phyloP scores from a whole-genome alignment of 2,329 filamentous ascomycete genomes.

The Stachybotrys chartarum region DNA sequence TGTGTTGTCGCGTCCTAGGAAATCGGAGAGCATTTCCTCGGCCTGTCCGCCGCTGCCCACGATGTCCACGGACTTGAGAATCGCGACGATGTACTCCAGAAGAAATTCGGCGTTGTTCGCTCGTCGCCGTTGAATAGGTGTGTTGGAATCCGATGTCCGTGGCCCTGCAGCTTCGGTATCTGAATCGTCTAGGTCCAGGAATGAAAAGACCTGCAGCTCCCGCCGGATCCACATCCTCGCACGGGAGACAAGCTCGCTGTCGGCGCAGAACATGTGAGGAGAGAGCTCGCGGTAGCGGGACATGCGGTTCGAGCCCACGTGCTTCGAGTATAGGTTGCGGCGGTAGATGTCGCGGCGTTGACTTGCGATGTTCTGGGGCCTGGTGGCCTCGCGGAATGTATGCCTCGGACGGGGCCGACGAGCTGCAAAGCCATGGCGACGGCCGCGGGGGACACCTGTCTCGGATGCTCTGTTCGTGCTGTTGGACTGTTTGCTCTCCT shows the following conservation, averaged over 20 bases:
- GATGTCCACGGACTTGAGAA: constrained; percentile 75
- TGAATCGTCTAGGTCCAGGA: constrained; percentile 41
- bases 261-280: constrained; percentile 55
- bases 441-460: neutral
- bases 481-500: constrained; percentile 18
- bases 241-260: constrained; percentile 63
- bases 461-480: constrained; percentile 9
- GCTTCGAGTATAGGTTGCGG: constrained; percentile 64
- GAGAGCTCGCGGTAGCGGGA: constrained; percentile 71
- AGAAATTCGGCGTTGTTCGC: constrained; percentile 74
- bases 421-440: constrained; percentile 1
- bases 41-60: constrained; percentile 73
- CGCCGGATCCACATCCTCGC: constrained; percentile 77
- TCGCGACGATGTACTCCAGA: constrained; percentile 77
- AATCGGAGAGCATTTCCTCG: constrained; percentile 71
- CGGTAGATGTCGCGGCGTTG: constrained; percentile 68
- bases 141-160: constrained; percentile 2
- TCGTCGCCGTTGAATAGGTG: constrained; percentile 19
- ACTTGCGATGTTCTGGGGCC: constrained; percentile 9
- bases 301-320: constrained; percentile 74
- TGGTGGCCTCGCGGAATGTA: neutral
- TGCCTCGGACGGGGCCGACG: neutral
- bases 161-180: constrained; percentile 6
- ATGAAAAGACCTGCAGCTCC: constrained; percentile 77
- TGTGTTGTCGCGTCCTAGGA: constrained; percentile 67